Base-by-base conservation (phyloP, 1,284 basidiomycete species). In the Exobasidium rhododendri region DNA sequence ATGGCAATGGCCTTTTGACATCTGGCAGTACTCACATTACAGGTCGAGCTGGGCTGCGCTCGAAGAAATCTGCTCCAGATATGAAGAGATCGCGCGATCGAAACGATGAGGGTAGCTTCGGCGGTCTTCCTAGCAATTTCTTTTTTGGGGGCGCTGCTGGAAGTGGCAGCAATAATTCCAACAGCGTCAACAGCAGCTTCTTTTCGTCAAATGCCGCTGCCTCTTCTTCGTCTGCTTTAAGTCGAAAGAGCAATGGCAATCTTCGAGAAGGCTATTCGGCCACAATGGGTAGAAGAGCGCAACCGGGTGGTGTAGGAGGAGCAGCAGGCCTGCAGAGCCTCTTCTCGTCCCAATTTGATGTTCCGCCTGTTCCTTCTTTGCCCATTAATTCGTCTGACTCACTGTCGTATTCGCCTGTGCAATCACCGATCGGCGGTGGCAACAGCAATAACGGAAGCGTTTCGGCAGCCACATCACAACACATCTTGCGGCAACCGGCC, bases 281-380 rank as follows among this genome's bases (percentile, higher is more conserved):
- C 17, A 68, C 73, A 2, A 61, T 66, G 54, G 72, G 72, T 29
- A 58, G 66, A 40, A 85, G 87, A 73, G 56, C 68, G 4, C 65
- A 61, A 14, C 63, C 65, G 14, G 68, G 62, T 26, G 73, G 68
- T 24, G 56, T 65, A 11, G 66, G 70, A n/a, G 66, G 66, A 10
- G 71, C 71, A 1, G 68, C 69, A 10, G 68, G 67, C 10, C 56
- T 73, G 22, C 67, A 69, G 56, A 72, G 62, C 30, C 63, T 78
- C 24, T 79, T 78, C 57, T 64, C 71, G 3, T 73, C 69, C 11
- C 70, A 66, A 0, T 72, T 73, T 43, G 77, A 79, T 49, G 67
- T 69, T 2, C 69, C 74, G 0, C 66, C 73, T 0, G 69, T 76
- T 0, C 75, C 77, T 7, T 59, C 66, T 26, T 51, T 69, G 5